Percentiles rank a stretch among this genome's conserved stretches.
These are phyloP conservation scores for Graphiopsis chlorocephala DNA, from an alignment of 2,329 filamentous ascomycete genomes.

Conservation along the genomic window DNA sequence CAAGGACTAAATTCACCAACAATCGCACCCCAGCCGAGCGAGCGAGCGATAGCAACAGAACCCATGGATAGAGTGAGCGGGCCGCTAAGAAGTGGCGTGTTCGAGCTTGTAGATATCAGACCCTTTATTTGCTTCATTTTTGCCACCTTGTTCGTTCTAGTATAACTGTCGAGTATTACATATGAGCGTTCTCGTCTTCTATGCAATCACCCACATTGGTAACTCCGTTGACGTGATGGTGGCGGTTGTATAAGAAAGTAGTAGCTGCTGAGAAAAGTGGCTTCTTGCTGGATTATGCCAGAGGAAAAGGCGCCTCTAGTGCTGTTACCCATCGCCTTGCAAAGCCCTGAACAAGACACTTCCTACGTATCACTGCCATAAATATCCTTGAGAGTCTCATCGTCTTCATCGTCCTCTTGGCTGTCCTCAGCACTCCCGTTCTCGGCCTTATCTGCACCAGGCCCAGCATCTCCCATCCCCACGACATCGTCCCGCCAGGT, in stretches of 20 bases:
- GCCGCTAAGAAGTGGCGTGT: background rate
- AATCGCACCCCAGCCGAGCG: background rate
- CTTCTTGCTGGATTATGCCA: background rate
- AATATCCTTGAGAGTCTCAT: background rate
- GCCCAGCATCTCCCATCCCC: background rate
- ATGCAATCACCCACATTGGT: background rate
- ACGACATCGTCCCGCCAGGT: conserved; percentile 6
- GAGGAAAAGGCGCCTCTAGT: too few species aligned
- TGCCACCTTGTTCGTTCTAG: background rate
- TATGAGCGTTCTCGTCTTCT: conserved; percentile 12
- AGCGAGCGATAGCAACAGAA: background rate
- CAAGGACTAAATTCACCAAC: conserved; percentile 62
- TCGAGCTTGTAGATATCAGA: background rate
- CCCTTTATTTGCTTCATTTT: background rate
- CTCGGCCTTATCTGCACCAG: background rate
- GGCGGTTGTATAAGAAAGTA: background rate
- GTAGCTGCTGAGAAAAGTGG: background rate
- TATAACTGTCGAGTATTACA: conserved; percentile 8
- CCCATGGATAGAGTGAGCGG: background rate
- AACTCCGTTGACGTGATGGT: background rate
- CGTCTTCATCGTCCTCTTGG: background rate
- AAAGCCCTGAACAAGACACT: background rate
- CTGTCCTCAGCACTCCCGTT: background rate
- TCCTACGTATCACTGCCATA: background rate
- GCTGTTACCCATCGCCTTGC: background rate